phyloP scores from a whole-genome alignment of 768 basidiomycete species.

The Polyporus arcularius region DNA sequence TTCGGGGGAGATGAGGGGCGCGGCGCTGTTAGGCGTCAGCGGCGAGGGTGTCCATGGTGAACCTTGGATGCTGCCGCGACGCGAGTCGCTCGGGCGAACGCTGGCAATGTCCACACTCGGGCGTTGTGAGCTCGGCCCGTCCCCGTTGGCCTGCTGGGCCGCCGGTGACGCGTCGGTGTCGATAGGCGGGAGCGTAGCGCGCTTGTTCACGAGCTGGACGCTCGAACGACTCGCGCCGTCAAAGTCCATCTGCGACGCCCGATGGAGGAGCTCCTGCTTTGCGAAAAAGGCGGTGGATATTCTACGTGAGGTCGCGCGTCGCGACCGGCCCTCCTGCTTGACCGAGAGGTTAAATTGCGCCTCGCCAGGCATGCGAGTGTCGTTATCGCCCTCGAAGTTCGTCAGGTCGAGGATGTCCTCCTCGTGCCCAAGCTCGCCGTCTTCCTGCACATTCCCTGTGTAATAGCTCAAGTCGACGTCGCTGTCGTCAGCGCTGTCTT shows the following conservation, averaged over 20 bases:
- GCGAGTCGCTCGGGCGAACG: neutral
- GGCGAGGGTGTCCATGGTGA: neutral
- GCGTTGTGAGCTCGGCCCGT: neutral
- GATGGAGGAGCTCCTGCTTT: conserved; percentile 15
- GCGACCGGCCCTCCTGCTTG: conserved; percentile 61
- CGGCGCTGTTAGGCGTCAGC: conserved; percentile 11
- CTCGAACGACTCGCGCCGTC: conserved; percentile 1
- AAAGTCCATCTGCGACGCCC: conserved; percentile 8
- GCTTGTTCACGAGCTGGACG: neutral
- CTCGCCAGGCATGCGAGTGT: conserved; percentile 59
- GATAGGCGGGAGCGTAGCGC: conserved; percentile 6
- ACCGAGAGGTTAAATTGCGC: conserved; percentile 50
- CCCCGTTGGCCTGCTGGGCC: neutral
- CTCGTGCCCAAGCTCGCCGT: conserved; percentile 42
- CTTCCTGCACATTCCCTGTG: conserved; percentile 38
- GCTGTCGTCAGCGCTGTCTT: conserved; percentile 36
- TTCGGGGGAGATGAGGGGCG: conserved; percentile 7
- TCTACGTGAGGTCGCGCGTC: conserved; percentile 48
- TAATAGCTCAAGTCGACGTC: conserved; percentile 47
- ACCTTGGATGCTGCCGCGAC: neutral
- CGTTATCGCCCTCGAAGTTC: conserved; percentile 78
- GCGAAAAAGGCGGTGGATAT: conserved; percentile 18
- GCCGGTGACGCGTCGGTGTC: neutral
- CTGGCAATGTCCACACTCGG: neutral
- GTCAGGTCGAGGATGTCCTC: conserved; percentile 64